Base-by-base conservation (phyloP, 2,329 filamentous ascomycete species). In the Apiospora rasikravindrae region DNA sequence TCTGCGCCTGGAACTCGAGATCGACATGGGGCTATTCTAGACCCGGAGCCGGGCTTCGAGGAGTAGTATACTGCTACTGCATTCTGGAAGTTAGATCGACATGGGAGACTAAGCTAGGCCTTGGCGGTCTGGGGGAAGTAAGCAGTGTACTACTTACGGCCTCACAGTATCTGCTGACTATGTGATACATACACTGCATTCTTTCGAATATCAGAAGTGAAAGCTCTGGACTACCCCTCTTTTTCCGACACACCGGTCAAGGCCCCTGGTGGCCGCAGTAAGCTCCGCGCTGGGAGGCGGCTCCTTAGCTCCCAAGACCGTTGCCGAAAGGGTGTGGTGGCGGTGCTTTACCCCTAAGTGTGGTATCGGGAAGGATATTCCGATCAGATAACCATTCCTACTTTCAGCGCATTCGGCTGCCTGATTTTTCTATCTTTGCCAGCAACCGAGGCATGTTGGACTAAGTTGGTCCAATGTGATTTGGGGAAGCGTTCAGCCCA, bases 271-370 rank as follows among this genome's bases (percentile, higher is more conserved):
- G 51, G 51, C 51, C 29, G 16, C 51, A 14, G 26, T 16, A 33
- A 33, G 11, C 26, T 57, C 51, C 14, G 26, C 19, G 14, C 8
- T 29, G 26, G 51, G 51, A 16, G 51, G 51, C 51, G 51, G 51
- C 51, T 57, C 26, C 2, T 57, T 57, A 57, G 51, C 51, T 57
- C 29, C 13, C 14, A n/a, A 22, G 8, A 40, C 29, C 29, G 14
- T 61, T 37, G 53, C 53, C 53, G 53, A 37, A 8, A 37, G 53
- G 53, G 29, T 61, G 53, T 61, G 53, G 53, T 61, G 29, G 53
- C 19, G 29, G 29, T 29, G 19, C 26, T 29, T 29, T 29, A 16
- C 22, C 26, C 11, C 24, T 24, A 13, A 14, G 14, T 29, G 24
- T 29, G 14, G 16, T 57, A 19, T 53, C 51, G 51, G 51, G 53